Conservation (phyloP, 257 asterid genomes). For the Penstemon davidsonii region DNA sequence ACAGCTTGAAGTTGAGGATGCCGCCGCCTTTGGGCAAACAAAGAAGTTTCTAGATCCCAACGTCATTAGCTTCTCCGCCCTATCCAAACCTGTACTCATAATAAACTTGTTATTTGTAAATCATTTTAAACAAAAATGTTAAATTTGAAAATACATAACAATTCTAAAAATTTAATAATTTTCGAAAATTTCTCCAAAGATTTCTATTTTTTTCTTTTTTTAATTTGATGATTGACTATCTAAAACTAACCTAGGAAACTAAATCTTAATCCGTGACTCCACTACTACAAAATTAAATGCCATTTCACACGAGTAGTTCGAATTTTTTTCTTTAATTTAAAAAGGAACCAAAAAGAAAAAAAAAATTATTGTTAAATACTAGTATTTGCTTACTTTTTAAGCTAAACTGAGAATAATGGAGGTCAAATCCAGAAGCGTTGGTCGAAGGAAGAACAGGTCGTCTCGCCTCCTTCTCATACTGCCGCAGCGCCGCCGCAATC, state of each 20-base stretch:
- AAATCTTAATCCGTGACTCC: no score
- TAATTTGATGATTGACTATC: no score
- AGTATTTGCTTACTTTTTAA: constrained; percentile 57
- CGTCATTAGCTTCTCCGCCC: constrained; percentile 55
- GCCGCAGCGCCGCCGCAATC: constrained; percentile 64
- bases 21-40: constrained; percentile 44
- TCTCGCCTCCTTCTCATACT: constrained; percentile 70
- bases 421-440: constrained; percentile 53
- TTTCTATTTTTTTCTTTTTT: no score
- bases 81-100: constrained; percentile 51
- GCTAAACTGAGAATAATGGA: constrained; percentile 93
- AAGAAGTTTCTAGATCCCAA: constrained; percentile 89
- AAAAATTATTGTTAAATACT: neutral
- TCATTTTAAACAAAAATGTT: no score
- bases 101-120: neutral
- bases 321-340: no score
- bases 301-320: no score
- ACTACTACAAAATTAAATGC: no score
- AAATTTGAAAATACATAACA: no score
- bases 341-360: no score
- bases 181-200: no score
- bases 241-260: no score
- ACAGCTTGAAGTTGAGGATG: constrained; percentile 44
- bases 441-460: constrained; percentile 43
- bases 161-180: no score